Base-by-base conservation (phyloP, 2,329 filamentous ascomycete species). In the Aspergillus novoparasiticus region DNA sequence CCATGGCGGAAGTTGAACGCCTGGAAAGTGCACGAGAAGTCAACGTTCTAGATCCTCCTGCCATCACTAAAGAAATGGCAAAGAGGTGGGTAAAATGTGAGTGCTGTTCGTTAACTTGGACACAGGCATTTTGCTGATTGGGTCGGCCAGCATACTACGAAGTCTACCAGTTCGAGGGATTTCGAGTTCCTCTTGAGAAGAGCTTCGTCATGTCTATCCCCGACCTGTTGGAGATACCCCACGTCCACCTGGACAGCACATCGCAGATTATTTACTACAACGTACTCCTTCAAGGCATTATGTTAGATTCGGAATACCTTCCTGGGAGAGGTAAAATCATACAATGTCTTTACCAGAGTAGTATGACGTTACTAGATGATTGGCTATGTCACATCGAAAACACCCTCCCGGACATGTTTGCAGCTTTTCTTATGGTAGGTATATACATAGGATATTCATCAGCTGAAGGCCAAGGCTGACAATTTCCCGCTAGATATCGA, bases 241-340 rank as follows among this genome's bases (percentile, higher is more conserved):
- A 68, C 36, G 61, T 68, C 34, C 43, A 63, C 12, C 51, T 68
- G 4, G 65, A 67, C 23, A 28, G 26, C 6, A 66, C 66, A 3
- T 61, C 58, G 11, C 57, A 60, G n/a, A 58, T 68, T 14, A 64
- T 68, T 19, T 68, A 68, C 39, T 63, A 67, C 45, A 64, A 58
- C 16, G 32, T 64, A 14, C 30, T 65, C 39, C 61, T 68, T 23
- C 65, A 67, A 39, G 61, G 63, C 0, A 48, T 67, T 16, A 21
- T 68, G 19, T 14, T 64, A 21, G 58, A 64, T 23, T 14, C 59
- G 0, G 53, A 60, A 3, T 26, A 39, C 9, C 16, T 39, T 41
- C 19, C 36, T 4, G 43, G 53, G 19, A 57, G 50, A 21, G 63
- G 61, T 12, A 19, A 10, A 14, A 30, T 62, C 21, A 56, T 68